Conservation (phyloP, 78 protist genomes). For the slime mould (Dictyostelium discoideum) region DNA sequence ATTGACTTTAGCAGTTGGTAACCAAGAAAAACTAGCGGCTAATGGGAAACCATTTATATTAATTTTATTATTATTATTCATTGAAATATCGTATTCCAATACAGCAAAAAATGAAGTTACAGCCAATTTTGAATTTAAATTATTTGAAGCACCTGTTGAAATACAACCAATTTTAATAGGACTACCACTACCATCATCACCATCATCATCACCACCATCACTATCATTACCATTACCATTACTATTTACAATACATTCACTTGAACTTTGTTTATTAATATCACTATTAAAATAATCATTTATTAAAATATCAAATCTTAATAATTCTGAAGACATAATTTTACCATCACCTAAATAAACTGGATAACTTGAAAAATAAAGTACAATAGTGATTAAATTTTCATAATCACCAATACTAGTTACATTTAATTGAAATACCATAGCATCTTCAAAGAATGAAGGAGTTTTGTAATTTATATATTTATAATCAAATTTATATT, state of each 20-base stretch:
- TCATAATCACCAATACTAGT: too few relatives aligned
- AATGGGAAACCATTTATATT: not conserved
- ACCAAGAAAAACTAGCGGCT: not conserved
- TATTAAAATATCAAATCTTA: constrained; percentile 28
- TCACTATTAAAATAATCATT: constrained; percentile 8
- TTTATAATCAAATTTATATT: not conserved
- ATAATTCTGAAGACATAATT: not conserved
- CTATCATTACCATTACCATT: not conserved
- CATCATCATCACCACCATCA: too few relatives aligned
- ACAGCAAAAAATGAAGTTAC: not conserved
- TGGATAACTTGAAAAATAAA: constrained; percentile 16
- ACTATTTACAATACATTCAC: not conserved
- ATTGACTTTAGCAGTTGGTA: not conserved
- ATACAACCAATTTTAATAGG: not conserved
- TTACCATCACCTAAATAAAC: not conserved
- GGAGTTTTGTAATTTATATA: too few relatives aligned
- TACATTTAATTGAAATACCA: too few relatives aligned
- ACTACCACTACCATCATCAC: too few relatives aligned
- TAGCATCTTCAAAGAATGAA: too few relatives aligned
- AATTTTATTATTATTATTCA: not conserved
- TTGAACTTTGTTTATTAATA: not conserved
- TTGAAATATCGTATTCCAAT: too few relatives aligned
- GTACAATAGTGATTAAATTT: not conserved
- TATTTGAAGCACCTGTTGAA: constrained; percentile 58
- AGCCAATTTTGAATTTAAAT: constrained; percentile 35